A percentile compares a stretch with the other conserved stretches of the same genome.
phyloP scores from a whole-genome alignment of 257 asterid genomes.

The Lycium ferocissimum region DNA sequence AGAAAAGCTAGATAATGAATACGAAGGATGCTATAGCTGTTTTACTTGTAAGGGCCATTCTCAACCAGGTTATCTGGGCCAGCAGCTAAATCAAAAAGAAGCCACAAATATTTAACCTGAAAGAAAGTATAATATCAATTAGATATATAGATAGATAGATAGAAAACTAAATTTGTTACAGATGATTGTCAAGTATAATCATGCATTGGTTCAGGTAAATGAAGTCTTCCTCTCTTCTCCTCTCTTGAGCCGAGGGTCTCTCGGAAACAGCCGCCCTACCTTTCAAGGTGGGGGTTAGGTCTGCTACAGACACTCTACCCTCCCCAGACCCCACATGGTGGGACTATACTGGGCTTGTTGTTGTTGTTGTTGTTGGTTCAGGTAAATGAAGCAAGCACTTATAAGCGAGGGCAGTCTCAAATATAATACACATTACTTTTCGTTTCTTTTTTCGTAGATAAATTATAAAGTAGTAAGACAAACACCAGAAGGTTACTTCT shows the following conservation, averaged over 20 bases:
- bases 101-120: slow-evolving; percentile 96
- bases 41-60: slow-evolving; percentile 96
- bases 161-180: not conserved
- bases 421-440: not conserved
- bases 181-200: slow-evolving; percentile 19
- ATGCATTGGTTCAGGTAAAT: slow-evolving; percentile 18
- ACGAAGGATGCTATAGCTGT: not conserved
- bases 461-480: not conserved
- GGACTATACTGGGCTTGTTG: no score
- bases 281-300: no score
- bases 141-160: not conserved
- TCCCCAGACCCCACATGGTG: no score
- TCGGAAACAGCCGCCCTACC: no score
- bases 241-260: no score
- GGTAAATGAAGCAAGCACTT: slow-evolving; percentile 1
- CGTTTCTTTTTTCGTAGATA: not conserved
- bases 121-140: slow-evolving; percentile 6
- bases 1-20: slow-evolving; percentile 25
- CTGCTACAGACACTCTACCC: no score
- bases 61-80: slow-evolving; percentile 97
- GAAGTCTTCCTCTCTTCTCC: no score
- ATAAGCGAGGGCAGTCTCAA: not conserved
- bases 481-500: slow-evolving; percentile 14
- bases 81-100: slow-evolving; percentile 96
- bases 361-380: no score